Evolutionary conservation across 2,329 filamentous ascomycete species (phyloP).

Genomic region (Aspergillus glaucus): DNA sequence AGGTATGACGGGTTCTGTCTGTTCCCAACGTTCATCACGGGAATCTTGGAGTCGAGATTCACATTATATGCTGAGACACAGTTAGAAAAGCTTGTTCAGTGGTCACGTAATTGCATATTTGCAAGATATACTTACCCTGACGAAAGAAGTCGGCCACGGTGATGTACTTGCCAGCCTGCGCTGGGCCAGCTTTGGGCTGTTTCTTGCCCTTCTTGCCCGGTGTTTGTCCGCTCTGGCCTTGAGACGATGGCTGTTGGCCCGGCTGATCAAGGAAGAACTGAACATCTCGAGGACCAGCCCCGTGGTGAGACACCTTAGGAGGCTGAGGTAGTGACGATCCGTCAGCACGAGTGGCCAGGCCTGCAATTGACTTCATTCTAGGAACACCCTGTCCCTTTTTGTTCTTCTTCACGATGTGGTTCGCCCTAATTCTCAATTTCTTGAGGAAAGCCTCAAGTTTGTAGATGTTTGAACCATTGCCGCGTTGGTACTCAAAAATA

Average conservation of each 20-base stretch:
- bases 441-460: slow-evolving; percentile 33
- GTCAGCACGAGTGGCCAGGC: slow-evolving; percentile 38
- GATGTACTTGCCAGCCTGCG: slow-evolving; percentile 39
- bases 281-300: slow-evolving; percentile 48
- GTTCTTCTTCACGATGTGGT: slow-evolving; percentile 35
- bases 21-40: slow-evolving; percentile 63
- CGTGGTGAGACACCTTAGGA: slow-evolving; percentile 31
- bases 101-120: too few relatives aligned
- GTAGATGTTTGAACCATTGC: slow-evolving; percentile 13
- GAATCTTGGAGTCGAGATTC: slow-evolving; percentile 36
- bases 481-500: slow-evolving; percentile 27
- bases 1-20: slow-evolving; percentile 54
- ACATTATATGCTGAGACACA: slow-evolving; percentile 30
- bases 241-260: slow-evolving; percentile 6
- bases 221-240: slow-evolving; percentile 3
- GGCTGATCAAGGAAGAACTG: slow-evolving; percentile 46
- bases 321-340: slow-evolving; percentile 28
- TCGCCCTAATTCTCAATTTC: slow-evolving; percentile 34
- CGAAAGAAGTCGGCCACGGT: slow-evolving; percentile 49
- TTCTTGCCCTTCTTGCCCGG: slow-evolving; percentile 19
- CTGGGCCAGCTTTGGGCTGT: slow-evolving; percentile 22
- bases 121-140: slow-evolving; percentile 26
- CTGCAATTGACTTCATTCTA: slow-evolving; percentile 42
- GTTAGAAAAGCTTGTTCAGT: background rate
- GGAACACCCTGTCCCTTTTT: slow-evolving; percentile 27